Percentiles rank a stretch among this genome's conserved stretches.
Conservation (phyloP, 139 green algal genomes). For the Tetraselmis striata region DNA sequence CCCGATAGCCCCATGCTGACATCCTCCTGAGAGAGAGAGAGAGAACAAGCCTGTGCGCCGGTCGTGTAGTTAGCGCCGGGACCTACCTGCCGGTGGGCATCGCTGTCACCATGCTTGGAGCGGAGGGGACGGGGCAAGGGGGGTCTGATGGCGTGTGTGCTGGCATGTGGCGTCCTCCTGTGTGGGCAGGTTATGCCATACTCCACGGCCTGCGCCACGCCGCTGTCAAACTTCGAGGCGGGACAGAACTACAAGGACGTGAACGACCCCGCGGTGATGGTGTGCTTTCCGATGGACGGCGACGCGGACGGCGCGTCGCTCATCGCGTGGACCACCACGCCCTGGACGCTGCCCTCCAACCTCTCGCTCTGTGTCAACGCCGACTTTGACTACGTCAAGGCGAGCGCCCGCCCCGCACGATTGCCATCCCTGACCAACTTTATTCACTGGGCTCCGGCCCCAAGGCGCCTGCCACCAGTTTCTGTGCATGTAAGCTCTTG, state of each 20-base stretch:
- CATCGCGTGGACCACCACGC: constrained; percentile 98
- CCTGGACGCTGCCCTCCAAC: constrained; percentile 96
- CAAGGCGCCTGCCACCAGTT: neutral
- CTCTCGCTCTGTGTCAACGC: constrained; percentile 95
- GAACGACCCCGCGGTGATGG: constrained; percentile 64
- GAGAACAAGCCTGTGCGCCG: too few species aligned
- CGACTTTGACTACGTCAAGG: constrained; percentile 84
- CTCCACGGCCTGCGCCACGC: constrained; percentile 86
- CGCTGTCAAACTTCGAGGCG: constrained; percentile 97
- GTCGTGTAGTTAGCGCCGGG: too few species aligned
- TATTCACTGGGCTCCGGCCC: neutral
- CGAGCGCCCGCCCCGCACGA: too few species aligned
- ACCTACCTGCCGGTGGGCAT: too few species aligned
- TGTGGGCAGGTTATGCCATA: constrained; percentile 98
- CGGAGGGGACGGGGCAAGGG: too few species aligned
- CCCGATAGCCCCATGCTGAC: too few species aligned
- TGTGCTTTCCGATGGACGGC: constrained; percentile 66
- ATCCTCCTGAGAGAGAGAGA: too few species aligned
- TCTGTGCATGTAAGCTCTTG: neutral
- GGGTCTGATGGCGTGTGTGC: too few species aligned
- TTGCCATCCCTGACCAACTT: neutral
- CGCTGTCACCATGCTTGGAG: too few species aligned
- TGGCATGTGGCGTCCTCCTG: too few species aligned
- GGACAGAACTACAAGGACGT: constrained; percentile 97
- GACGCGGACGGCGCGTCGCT: constrained; percentile 68